Base-by-base conservation (phyloP, 2,329 filamentous ascomycete genomes). In the Sclerotinia subarctica region DNA sequence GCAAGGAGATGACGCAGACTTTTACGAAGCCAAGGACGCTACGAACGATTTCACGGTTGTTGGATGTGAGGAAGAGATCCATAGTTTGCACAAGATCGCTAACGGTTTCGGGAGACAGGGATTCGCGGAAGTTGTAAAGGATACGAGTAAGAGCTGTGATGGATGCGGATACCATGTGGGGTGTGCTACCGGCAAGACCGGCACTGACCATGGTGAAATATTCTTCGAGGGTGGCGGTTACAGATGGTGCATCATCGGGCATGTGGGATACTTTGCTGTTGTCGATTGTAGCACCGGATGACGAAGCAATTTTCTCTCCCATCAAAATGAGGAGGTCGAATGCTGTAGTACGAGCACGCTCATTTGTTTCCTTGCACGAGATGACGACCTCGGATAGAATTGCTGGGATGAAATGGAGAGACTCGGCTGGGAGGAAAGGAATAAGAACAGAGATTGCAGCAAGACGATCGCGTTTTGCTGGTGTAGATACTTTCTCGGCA, bases 141-240 rank as follows among this genome's bases (percentile, higher is more conserved):
- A 97, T 88, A n/a, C 95, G 88, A 19, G 93, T 95, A 49, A 99
- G 86, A 19, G 95, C 94, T 0, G 93, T 98, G 77, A 99, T 94
- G n/a, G 92, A 93, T 0, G 95, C 95, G 8, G 93, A 96, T 71
- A 98, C 94, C 93, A 98, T 97, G 81, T 98, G 94, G 44, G 95
- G 94, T 15, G 93, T 94, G 74, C 90, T 91, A 68, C 94, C 94
- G 2, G 94, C 95, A 65, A 99, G 86, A 80, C 95, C 95, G 60
- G 95, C 95, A 73, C 92, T 96, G 42, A 98, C 91, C 95, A 99
- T 99, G 67, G 94, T 97, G 81, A 98, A 92, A 80, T 93, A 98
- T 79, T 98, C 95, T 76, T 98, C 94, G 49, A 99, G 86, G 53
- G 86, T 94, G 26, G 95, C 94, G 3, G 86, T 83, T 5, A 90